Evolutionary conservation across 257 asterid species (phyloP), one percentile per base, ranked within the genome.

Genomic region (Lavandula angustifolia): DNA sequence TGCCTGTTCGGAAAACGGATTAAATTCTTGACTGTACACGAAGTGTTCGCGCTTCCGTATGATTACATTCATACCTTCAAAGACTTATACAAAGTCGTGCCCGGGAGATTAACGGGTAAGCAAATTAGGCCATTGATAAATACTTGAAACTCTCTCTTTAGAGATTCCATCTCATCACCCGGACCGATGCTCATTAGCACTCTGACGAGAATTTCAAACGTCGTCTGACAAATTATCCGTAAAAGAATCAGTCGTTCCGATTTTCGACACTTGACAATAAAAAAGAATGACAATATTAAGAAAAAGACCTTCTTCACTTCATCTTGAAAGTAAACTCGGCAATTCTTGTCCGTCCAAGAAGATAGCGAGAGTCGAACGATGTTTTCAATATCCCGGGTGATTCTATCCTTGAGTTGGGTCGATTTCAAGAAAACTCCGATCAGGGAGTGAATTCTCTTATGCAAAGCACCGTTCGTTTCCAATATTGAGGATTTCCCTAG

Each of bases 51-150:
- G 49, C 16, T 49, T 49, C 3, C 9, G 9, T 5, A 49, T 10
- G 27, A 50, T 14, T 13, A 10, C 16, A 22, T 37, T 33, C 12
- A 44, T 86, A 92, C 99, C 96, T 86, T 81, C 51, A 94, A 72
- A 10, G 99, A 88, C 66, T 79, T 94, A 62, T 94, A 86, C 32
- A 94, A 77, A 13, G 87, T 80, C 44, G 95, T 90, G 16, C 99
- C 99, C 0, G 99, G 99, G 69, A 94, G 75, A 42, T 94, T 94
- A 55, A 94, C 67, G n/a, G 99, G 99, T 35, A 94, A 31, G 66
- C 96, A 94, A 57, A 94, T 88, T 71, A 94, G 80, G 54, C 97
- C 99, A 70, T 90, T 94, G 79, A 85, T 83, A 42, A 87, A 84
- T 66, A 87, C 95, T 63, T 79, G 97, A 22, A 90, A 94, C 73